Evolutionary conservation across 2,329 filamentous ascomycete species (phyloP).

Genomic region (Ophiostoma angusticollis): DNA sequence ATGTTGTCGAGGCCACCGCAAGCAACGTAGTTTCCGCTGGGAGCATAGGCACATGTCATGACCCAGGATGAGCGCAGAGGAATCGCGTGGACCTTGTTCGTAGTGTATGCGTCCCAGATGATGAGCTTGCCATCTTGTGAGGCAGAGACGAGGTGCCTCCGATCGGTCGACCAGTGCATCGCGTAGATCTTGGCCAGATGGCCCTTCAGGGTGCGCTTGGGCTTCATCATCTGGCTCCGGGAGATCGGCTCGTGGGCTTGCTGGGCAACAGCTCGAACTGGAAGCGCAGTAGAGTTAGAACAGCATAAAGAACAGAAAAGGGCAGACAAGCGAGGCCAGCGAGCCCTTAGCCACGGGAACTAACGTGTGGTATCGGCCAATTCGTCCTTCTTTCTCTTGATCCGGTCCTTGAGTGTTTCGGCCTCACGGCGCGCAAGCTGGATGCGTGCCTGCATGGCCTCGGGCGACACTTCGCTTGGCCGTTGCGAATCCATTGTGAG

Average conservation of each 20-base stretch:
- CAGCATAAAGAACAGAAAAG: not conserved
- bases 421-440: constrained; percentile 91
- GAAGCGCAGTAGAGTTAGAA: constrained; percentile 7
- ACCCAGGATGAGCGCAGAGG: constrained; percentile 97
- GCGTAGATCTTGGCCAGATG: constrained; percentile 99
- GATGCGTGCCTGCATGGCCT: constrained; percentile 85
- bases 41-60: constrained; percentile 99
- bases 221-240: constrained; percentile 88
- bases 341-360: no score
- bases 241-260: constrained; percentile 87
- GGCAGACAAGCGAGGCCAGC: constrained; percentile 6
- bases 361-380: constrained; percentile 94
- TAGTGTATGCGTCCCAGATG: constrained; percentile 99
- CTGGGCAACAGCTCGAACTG: constrained; percentile 85
- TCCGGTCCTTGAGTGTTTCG: constrained; percentile 92
- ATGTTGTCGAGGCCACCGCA: constrained; percentile 99
- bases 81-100: constrained; percentile 98
- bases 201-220: constrained; percentile 90
- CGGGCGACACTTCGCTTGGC: constrained; percentile 52
- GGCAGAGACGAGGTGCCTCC: constrained; percentile 90
- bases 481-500: constrained; percentile 43
- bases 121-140: constrained; percentile 99
- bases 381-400: constrained; percentile 99
- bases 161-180: constrained; percentile 99
- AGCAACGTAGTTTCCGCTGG: constrained; percentile 94